Evolutionary conservation across 805 yeast genomes (phyloP).

Genomic region (Teunomyces pallodes): DNA sequence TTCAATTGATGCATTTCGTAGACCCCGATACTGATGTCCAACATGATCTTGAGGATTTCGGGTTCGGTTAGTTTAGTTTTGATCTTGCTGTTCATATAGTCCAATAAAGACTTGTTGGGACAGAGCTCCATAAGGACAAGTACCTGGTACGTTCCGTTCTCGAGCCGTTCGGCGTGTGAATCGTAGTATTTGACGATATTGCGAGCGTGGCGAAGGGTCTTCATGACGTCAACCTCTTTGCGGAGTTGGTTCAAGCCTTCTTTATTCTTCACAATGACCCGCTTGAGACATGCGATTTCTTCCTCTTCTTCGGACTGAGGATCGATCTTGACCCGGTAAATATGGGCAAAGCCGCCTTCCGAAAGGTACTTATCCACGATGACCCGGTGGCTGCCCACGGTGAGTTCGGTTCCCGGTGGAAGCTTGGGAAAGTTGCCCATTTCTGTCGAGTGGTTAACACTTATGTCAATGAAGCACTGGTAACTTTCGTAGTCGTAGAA

Average conservation of each 20-base stretch:
- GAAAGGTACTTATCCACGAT: conserved; percentile 35
- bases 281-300: conserved; percentile 63
- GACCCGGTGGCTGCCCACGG: conserved; percentile 41
- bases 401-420: conserved; percentile 36
- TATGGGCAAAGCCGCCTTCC: conserved; percentile 78
- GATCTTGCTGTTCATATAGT: conserved; percentile 84
- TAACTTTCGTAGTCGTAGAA: background rate
- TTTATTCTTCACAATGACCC: conserved; percentile 73
- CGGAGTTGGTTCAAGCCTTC: conserved; percentile 62
- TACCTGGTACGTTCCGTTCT: conserved; percentile 69
- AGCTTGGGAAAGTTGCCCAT: conserved; percentile 31
- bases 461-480: background rate
- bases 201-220: conserved; percentile 52
- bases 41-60: conserved; percentile 81
- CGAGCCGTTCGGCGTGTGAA: conserved; percentile 67
- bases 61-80: conserved; percentile 72
- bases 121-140: conserved; percentile 91
- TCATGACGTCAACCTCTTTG: conserved; percentile 80
- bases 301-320: conserved; percentile 41
- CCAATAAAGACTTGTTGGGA: conserved; percentile 80
- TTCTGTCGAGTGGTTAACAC: background rate
- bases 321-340: conserved; percentile 59
- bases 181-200: conserved; percentile 70
- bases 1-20: conserved; percentile 81
- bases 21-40: conserved; percentile 75